These are phyloP conservation scores for Rachicladosporium sp. DNA, from an alignment of 2,329 filamentous ascomycete species.

Conservation along the genomic window DNA sequence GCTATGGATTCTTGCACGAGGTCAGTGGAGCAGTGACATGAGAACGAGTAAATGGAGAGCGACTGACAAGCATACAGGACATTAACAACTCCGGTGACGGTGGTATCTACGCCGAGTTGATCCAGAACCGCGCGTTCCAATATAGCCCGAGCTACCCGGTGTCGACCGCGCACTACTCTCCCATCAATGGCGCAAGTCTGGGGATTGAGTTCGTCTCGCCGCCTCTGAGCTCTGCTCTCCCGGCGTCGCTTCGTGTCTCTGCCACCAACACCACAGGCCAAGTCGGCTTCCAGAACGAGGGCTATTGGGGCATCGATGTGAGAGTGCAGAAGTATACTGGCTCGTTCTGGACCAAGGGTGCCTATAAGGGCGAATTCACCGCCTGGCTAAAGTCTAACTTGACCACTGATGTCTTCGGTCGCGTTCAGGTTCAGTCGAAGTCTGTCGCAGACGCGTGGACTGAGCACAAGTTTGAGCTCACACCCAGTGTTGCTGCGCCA, in stretches of 20 bases:
- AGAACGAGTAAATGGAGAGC: too few relatives aligned
- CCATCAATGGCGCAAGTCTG: conserved; percentile 12
- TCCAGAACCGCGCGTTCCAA: conserved; percentile 61
- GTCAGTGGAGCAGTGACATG: too few relatives aligned
- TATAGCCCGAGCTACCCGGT: conserved; percentile 12
- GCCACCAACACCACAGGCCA: conserved; percentile 25
- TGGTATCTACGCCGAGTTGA: conserved; percentile 59
- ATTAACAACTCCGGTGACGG: conserved; percentile 53
- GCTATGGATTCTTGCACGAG: conserved; percentile 5
- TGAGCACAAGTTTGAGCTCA: conserved; percentile 25
- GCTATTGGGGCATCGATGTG: conserved; percentile 23
- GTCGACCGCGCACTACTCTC: conserved; percentile 8
- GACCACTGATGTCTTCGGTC: conserved; percentile 31
- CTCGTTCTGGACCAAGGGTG: conserved; percentile 37
- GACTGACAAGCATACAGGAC: conserved; percentile 10
- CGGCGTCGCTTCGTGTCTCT: conserved; percentile 15
- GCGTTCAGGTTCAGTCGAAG: conserved; percentile 18
- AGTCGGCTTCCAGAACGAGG: conserved; percentile 37
- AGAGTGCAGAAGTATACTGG: conserved; percentile 35
- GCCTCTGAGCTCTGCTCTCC: conserved; percentile 15
- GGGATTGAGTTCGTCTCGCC: conserved; percentile 11
- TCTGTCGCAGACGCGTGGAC: conserved; percentile 19
- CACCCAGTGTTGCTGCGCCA: conserved; percentile 32
- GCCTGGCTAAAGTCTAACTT: conserved; percentile 29
- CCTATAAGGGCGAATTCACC: conserved; percentile 25